phyloP scores from a whole-genome alignment of 495 filamentous ascomycete genomes.

The Paragyromitra xinjiangensis region DNA sequence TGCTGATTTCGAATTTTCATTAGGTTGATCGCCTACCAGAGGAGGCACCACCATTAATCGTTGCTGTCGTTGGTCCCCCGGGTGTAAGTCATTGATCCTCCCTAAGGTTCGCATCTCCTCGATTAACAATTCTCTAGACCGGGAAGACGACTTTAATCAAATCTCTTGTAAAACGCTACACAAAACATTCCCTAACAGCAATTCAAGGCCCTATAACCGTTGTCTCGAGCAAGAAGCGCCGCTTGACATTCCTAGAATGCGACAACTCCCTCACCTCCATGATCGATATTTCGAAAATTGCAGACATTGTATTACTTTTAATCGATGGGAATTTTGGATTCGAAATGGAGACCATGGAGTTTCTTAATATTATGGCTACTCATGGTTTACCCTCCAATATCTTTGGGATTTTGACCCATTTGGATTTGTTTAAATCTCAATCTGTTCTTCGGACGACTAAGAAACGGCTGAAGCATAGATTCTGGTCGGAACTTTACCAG shows the following conservation, averaged over 20 bases:
- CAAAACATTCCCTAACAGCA: conserved; percentile 89
- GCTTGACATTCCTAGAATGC: conserved; percentile 95
- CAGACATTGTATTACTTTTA: conserved; percentile 95
- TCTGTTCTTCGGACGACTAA: conserved; percentile 88
- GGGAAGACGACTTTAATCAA: conserved; percentile 82
- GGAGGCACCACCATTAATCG: conserved; percentile 91
- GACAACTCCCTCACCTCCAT: conserved; percentile 92
- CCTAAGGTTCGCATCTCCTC: neutral
- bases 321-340: conserved; percentile 99
- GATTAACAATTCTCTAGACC: conserved; percentile 40
- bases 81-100: conserved; percentile 71
- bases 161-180: conserved; percentile 90
- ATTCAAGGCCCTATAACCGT: conserved; percentile 92
- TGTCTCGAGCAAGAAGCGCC: conserved; percentile 89
- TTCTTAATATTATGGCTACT: conserved; percentile 85
- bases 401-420: conserved; percentile 94
- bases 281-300: conserved; percentile 95
- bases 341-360: conserved; percentile 99
- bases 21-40: conserved; percentile 89
- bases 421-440: conserved; percentile 93
- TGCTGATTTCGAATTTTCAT: conserved; percentile 16
- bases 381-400: conserved; percentile 98
- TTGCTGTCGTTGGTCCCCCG: conserved; percentile 90
- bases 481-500: conserved; percentile 96
- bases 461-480: conserved; percentile 91